These are phyloP conservation scores for Zymoseptoria tritici DNA, from an alignment of 2,329 filamentous ascomycete species.

Conservation along the genomic window DNA sequence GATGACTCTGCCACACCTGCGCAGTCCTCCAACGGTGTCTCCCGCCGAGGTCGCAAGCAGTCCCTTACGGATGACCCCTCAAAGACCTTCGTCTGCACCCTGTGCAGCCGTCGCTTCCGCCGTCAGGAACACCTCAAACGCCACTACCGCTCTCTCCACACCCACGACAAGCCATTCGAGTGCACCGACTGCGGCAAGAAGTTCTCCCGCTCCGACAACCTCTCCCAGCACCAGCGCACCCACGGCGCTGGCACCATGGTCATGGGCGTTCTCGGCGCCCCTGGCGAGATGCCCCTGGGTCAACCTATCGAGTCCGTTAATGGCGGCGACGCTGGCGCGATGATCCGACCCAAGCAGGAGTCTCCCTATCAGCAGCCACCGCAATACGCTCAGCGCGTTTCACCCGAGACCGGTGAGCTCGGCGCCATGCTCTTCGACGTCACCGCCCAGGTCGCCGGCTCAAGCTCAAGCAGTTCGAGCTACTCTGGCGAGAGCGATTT, in stretches of 20 bases:
- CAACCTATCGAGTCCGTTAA: slow-evolving; percentile 28
- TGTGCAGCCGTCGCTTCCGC: slow-evolving; percentile 95
- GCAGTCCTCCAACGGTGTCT: slow-evolving; percentile 49
- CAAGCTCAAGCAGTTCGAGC: slow-evolving; percentile 35
- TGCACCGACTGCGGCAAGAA: slow-evolving; percentile 98
- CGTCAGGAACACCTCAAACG: slow-evolving; percentile 98
- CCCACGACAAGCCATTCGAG: slow-evolving; percentile 96
- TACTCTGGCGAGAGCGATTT: slow-evolving; percentile 23
- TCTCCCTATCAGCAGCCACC: slow-evolving; percentile 14
- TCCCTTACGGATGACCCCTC: slow-evolving; percentile 94
- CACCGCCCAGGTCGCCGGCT: slow-evolving; percentile 62
- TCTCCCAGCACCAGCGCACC: slow-evolving; percentile 90
- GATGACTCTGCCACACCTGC: slow-evolving; percentile 25
- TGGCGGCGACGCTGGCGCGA: slow-evolving; percentile 27
- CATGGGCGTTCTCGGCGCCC: slow-evolving; percentile 64
- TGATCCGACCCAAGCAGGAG: slow-evolving; percentile 30
- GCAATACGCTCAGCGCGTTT: slow-evolving; percentile 21
- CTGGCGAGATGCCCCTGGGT: slow-evolving; percentile 19
- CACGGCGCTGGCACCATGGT: slow-evolving; percentile 85
- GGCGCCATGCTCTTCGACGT: slow-evolving; percentile 75
- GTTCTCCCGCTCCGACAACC: slow-evolving; percentile 95
- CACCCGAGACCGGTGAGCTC: slow-evolving; percentile 54
- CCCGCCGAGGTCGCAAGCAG: slow-evolving; percentile 95
- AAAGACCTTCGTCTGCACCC: slow-evolving; percentile 95
- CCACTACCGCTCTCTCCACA: slow-evolving; percentile 96